Base-by-base conservation (phyloP, 495 filamentous ascomycete genomes). In the Corynascus novoguineensis region DNA sequence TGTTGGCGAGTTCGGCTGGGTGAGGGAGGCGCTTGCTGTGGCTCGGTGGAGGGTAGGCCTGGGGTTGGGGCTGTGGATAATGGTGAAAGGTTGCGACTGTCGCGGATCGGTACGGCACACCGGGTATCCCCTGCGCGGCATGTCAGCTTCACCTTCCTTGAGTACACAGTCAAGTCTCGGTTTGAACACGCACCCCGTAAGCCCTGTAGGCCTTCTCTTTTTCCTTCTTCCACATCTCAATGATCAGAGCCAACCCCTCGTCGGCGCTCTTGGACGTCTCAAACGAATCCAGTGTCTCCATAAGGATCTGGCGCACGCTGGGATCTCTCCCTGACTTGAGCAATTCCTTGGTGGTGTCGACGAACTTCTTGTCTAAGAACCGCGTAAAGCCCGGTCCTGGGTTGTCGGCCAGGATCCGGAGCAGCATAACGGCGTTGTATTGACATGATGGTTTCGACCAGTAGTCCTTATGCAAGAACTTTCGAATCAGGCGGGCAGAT, bases 371-470 rank as follows among this genome's bases (percentile, higher is more conserved):
- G 65, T 96, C 92, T 8, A 97, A 64, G 66, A 95, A 90, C 54
- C 86, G 79, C 10, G 92, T 93, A 68, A 99, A 97, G 15, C 84
- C 89, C 55, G 76, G 79, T 24, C 93, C 95, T 0, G 93, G 93
- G 69, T 99, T 97, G 68, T 97, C 92, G 53, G 81, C 77, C 32
- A 99, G 77, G 66, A 99, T 99, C 38, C 93, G 86, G 53, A 92
- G 81, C 48, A 99, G 79, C 95, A 97, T 99, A 62, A 97, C 86
- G 50, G 88, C 86, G 75, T 97, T 97, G 77, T 96, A 97, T 73
- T 97, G 93, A 37, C 84, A 81, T 56, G 87, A 81, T 19, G 85
- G 82, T 75, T 64, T 67, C 35, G 52, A 57, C 62, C 64, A 69
- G 67, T 86, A 80, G 44, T 92, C 86, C 38, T 79, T 82, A 37